A percentile compares a stretch with the other conserved stretches of the same genome.
Conservation (phyloP, 2,329 filamentous ascomycete genomes). For the Rachicladosporium sp. region DNA sequence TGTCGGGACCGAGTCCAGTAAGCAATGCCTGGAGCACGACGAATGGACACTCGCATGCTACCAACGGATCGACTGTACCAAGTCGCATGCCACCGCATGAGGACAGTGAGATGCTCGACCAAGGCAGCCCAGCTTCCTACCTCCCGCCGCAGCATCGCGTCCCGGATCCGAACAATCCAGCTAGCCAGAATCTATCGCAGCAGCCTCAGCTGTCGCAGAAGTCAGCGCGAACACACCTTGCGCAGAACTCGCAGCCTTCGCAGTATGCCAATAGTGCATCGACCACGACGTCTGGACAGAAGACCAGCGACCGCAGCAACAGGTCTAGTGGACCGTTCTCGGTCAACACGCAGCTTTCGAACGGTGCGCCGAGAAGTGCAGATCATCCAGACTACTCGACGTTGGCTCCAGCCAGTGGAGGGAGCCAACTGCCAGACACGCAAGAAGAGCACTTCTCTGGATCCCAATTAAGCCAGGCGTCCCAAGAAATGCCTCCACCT, state of each 20-base stretch:
- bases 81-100: slow-evolving; percentile 23
- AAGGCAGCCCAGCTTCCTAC: slow-evolving; percentile 21
- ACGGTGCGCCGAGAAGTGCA: slow-evolving; percentile 38
- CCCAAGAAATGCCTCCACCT: slow-evolving; percentile 22
- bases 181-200: slow-evolving; percentile 23
- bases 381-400: slow-evolving; percentile 45
- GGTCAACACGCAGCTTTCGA: slow-evolving; percentile 60
- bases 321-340: slow-evolving; percentile 41
- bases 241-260: slow-evolving; percentile 43
- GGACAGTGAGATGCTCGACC: slow-evolving; percentile 33
- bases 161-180: slow-evolving; percentile 7
- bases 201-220: slow-evolving; percentile 53
- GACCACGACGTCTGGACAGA: slow-evolving; percentile 72
- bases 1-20: slow-evolving; percentile 45
- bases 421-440: slow-evolving; percentile 53
- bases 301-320: slow-evolving; percentile 49
- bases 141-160: background rate
- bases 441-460: slow-evolving; percentile 37
- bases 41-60: slow-evolving; percentile 24
- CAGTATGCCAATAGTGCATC: slow-evolving; percentile 77
- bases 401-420: slow-evolving; percentile 36
- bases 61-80: slow-evolving; percentile 31
- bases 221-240: slow-evolving; percentile 49
- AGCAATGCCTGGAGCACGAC: slow-evolving; percentile 45
- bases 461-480: slow-evolving; percentile 26